phyloP scores from a whole-genome alignment of 2,329 filamentous ascomycete species.

The Talaromyces sp. region DNA sequence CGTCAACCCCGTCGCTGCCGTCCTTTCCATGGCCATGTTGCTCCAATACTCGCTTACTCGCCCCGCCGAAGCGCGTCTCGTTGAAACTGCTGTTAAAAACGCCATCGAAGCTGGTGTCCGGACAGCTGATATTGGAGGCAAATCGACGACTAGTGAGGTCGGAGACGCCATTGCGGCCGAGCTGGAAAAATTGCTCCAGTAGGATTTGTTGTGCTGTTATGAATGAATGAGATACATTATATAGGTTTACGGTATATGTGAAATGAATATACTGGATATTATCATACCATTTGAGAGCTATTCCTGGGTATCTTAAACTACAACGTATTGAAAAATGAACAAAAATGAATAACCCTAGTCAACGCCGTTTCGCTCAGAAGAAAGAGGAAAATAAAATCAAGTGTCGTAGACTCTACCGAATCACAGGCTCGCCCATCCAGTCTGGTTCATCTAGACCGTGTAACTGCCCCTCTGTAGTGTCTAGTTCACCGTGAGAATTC shows the following conservation, averaged over 20 bases:
- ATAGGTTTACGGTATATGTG: background rate
- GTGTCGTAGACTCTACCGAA: conserved; percentile 28
- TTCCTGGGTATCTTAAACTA: conserved; percentile 10
- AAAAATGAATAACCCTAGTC: background rate
- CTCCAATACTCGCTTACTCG: conserved; percentile 85
- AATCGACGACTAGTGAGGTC: conserved; percentile 67
- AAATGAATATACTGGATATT: background rate
- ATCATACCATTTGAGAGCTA: background rate
- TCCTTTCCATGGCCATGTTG: conserved; percentile 93
- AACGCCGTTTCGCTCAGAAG: background rate
- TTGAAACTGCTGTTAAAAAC: conserved; percentile 75
- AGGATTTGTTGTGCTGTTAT: background rate
- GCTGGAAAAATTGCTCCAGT: conserved; percentile 62
- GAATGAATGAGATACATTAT: conserved; percentile 1
- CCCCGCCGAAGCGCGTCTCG: conserved; percentile 67
- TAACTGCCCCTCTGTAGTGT: conserved; percentile 21
- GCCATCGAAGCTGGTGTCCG: conserved; percentile 74
- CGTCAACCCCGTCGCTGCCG: conserved; percentile 87
- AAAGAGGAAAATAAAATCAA: background rate
- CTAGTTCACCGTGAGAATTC: conserved; percentile 24
- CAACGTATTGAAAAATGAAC: background rate
- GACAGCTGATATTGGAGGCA: conserved; percentile 83
- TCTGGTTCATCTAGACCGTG: conserved; percentile 39
- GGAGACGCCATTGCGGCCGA: conserved; percentile 77
- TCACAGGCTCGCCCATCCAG: conserved; percentile 48